phyloP scores from a whole-genome alignment of 1,284 basidiomycete genomes.

The Paramarasmius palmivorus region DNA sequence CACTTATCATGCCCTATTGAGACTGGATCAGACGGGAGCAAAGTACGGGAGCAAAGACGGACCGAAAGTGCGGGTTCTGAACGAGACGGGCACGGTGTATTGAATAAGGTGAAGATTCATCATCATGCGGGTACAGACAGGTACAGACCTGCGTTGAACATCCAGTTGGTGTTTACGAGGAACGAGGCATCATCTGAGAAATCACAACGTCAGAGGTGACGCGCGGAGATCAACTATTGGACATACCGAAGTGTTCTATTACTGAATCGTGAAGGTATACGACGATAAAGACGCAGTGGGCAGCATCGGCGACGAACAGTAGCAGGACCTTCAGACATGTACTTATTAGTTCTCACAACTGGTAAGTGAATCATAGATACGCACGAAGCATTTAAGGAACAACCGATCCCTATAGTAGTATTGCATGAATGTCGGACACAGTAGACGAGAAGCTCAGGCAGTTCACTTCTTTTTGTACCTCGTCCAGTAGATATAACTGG shows the following conservation, averaged over 20 bases:
- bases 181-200: background rate
- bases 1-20: slow-evolving; percentile 12
- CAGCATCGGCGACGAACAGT: no score
- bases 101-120: no score
- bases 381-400: no score
- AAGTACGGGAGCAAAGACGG: background rate
- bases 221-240: no score
- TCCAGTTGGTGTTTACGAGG: background rate
- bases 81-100: background rate
- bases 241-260: slow-evolving; percentile 12
- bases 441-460: no score
- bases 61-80: slow-evolving; percentile 7
- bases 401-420: no score
- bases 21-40: background rate
- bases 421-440: no score
- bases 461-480: slow-evolving; percentile 7
- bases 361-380: no score
- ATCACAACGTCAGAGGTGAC: background rate
- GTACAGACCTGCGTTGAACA: background rate
- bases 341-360: no score
- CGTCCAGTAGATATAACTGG: slow-evolving; percentile 9
- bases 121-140: no score
- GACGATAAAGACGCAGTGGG: no score
- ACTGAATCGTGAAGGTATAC: slow-evolving; percentile 1
- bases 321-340: no score